Evolutionary conservation across 306 rosid genomes (phyloP), one percentile per base, ranked within the genome.

Genomic region (Malus orientalis): DNA sequence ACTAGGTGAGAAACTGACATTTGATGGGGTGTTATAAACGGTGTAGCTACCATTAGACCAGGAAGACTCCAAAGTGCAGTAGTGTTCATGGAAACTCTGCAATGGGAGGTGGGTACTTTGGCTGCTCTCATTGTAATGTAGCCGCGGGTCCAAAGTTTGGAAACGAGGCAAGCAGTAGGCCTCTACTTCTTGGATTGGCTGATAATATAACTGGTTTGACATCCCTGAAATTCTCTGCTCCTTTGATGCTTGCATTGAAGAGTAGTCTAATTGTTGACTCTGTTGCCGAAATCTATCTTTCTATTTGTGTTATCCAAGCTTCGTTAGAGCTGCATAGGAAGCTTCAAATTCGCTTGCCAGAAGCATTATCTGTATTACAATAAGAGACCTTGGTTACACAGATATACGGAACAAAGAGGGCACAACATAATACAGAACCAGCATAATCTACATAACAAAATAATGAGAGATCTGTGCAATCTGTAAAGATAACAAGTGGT

Each of bases 1-100:
- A 40, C 76, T 87, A 15, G 97, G 84, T 3, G 97, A 90, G 88
- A 89, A 86, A 78, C 86, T 86, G 74, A 90, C 81, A 25, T 89
- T 85, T 58, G 93, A 90, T 40, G 95, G 84, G 5, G 92, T 84
- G 79, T 85, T 86, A 79, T 86, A 79, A 77, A 84, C 51, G 5
- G 73, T 57, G 30, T 66, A 80, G 78, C 84, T 77, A 12, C 80
- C 89, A 45, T 81, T 60, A 74, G 86, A 89, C 0, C 88, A 84
- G 47, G 98, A 91, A 16, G 98, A 94, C 76, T 94, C 98, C 88
- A 94, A 80, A 4, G 98, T 92, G 89, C 96, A 87, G 85, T 87
- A 94, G 62, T 59, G 70, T 54, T 80, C 83, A 33, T 80, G 79
- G 55, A 83, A 84, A 76, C 65, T 85, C 65, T 76, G 87, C 75